These are phyloP conservation scores for Zychaea mexicana DNA, from an alignment of 371 early-diverging fungal species.

Conservation along the genomic window DNA sequence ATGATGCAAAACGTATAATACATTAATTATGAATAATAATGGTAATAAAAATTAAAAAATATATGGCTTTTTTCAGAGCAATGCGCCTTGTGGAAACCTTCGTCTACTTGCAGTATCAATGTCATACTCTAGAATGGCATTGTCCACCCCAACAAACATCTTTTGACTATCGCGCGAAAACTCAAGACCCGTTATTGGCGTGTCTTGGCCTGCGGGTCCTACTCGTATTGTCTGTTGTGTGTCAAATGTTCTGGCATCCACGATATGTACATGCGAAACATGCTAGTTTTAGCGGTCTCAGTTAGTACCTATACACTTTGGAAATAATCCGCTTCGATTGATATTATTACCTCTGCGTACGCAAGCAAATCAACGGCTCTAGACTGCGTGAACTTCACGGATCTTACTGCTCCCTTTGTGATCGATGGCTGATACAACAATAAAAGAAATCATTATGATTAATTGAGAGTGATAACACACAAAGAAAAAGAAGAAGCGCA, in stretches of 20 bases:
- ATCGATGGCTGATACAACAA: slow-evolving; percentile 32
- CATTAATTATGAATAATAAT: not conserved
- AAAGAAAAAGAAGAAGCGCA: slow-evolving; percentile 11
- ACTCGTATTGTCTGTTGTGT: slow-evolving; percentile 67
- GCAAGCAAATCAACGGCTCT: slow-evolving; percentile 82
- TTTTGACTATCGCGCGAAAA: slow-evolving; percentile 79
- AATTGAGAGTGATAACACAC: not conserved
- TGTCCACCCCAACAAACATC: slow-evolving; percentile 77
- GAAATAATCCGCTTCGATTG: not conserved
- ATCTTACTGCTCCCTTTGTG: slow-evolving; percentile 82
- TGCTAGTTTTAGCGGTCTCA: slow-evolving; percentile 53
- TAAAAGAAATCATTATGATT: not conserved
- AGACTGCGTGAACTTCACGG: slow-evolving; percentile 82
- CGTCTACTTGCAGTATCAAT: slow-evolving; percentile 60
- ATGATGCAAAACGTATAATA: not conserved
- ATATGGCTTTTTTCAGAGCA: slow-evolving; percentile 29
- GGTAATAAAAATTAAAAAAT: no score
- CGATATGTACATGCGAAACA: slow-evolving; percentile 80
- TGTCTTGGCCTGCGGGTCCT: slow-evolving; percentile 58
- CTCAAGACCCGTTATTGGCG: slow-evolving; percentile 79
- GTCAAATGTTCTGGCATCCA: slow-evolving; percentile 86
- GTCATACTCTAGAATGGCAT: slow-evolving; percentile 55
- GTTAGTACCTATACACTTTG: not conserved
- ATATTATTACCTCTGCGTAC: slow-evolving; percentile 69
- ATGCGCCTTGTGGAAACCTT: slow-evolving; percentile 56